phyloP scores from a whole-genome alignment of 2,329 filamentous ascomycete species.

The Diplodia mutila region DNA sequence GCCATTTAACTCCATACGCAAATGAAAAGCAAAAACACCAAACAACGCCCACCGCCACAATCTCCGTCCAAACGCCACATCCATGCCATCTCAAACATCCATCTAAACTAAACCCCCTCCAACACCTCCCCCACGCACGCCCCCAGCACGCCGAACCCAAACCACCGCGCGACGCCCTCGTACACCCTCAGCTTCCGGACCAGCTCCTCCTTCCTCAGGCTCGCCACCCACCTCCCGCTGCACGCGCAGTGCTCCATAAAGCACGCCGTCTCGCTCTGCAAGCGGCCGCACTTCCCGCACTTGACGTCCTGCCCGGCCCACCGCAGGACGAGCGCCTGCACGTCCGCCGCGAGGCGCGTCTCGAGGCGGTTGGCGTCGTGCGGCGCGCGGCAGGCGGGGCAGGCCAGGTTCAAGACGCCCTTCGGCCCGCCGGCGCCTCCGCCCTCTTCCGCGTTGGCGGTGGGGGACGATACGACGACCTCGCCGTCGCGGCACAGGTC shows the following conservation, averaged over 20 bases:
- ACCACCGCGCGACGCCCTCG: slow-evolving; percentile 74
- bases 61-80: too few relatives aligned
- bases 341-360: slow-evolving; percentile 75
- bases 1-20: too few relatives aligned
- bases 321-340: slow-evolving; percentile 73
- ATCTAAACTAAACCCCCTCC: slow-evolving; percentile 43
- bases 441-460: slow-evolving; percentile 27
- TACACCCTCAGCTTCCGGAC: slow-evolving; percentile 69
- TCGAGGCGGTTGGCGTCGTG: slow-evolving; percentile 82
- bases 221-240: slow-evolving; percentile 80
- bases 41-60: too few relatives aligned
- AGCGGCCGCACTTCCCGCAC: slow-evolving; percentile 69
- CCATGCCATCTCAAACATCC: too few relatives aligned
- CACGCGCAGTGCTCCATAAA: slow-evolving; percentile 97
- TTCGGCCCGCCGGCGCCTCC: background rate
- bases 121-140: slow-evolving; percentile 71
- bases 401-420: slow-evolving; percentile 49
- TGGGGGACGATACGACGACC: slow-evolving; percentile 62
- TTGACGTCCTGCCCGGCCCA: slow-evolving; percentile 92
- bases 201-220: slow-evolving; percentile 69
- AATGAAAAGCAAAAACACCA: too few relatives aligned
- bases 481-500: slow-evolving; percentile 91
- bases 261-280: slow-evolving; percentile 73
- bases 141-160: slow-evolving; percentile 79
- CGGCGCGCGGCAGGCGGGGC: slow-evolving; percentile 72